Evolutionary conservation across 352 stramenopile genomes (phyloP).

Genomic region (Phytophthora pisi): DNA sequence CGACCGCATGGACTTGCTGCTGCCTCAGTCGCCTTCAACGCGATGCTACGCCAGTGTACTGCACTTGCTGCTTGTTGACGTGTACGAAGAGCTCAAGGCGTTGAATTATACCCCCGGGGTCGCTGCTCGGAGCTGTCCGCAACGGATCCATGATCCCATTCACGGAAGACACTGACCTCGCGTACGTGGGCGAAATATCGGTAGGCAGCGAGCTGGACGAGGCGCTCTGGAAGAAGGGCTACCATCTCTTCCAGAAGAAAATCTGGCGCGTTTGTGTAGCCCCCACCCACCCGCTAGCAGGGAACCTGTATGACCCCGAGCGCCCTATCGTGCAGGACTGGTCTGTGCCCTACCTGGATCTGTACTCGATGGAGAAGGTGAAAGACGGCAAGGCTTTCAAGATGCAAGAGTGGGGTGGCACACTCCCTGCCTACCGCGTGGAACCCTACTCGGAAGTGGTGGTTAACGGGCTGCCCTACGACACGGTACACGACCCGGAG

Average conservation of each 20-base stretch:
- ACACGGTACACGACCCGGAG: conserved; percentile 34
- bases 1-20: conserved; percentile 50
- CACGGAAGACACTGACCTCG: conserved; percentile 53
- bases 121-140: conserved; percentile 51
- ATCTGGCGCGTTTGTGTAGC: conserved; percentile 43
- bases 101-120: conserved; percentile 32
- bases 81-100: conserved; percentile 41
- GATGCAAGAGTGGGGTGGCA: conserved; percentile 25
- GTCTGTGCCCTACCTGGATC: conserved; percentile 35
- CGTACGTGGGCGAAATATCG: conserved; percentile 20
- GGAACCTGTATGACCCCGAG: conserved; percentile 34
- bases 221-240: conserved; percentile 38
- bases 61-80: conserved; percentile 57
- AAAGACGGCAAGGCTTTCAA: neutral
- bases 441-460: conserved; percentile 18
- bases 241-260: conserved; percentile 40
- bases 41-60: conserved; percentile 48
- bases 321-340: conserved; percentile 2
- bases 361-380: conserved; percentile 28
- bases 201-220: conserved; percentile 6
- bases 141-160: conserved; percentile 49
- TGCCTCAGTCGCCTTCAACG: conserved; percentile 11
- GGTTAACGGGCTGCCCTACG: conserved; percentile 30
- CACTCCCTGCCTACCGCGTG: conserved; percentile 12
- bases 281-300: conserved; percentile 37